phyloP scores from a whole-genome alignment of 345 rosid species.

The Citrus hindsii region DNA sequence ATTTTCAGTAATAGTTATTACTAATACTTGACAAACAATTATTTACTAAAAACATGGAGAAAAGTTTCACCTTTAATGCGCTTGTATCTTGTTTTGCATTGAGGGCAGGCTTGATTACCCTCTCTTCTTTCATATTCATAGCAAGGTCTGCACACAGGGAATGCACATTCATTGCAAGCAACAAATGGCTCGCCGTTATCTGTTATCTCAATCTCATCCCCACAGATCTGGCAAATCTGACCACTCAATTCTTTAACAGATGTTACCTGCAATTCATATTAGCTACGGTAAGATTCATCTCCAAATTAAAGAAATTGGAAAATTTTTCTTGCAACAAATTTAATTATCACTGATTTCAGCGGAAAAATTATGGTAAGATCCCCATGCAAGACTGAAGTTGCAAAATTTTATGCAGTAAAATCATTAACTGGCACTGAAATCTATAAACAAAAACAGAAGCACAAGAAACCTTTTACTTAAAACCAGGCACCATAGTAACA shows the following conservation, averaged over 20 bases:
- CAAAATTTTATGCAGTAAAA: conserved; percentile 16
- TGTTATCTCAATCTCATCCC: conserved; percentile 73
- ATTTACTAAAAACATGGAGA: not conserved
- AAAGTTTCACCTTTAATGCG: conserved; percentile 64
- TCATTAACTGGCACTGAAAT: conserved; percentile 20
- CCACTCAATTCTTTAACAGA: conserved; percentile 68
- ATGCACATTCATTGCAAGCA: conserved; percentile 97
- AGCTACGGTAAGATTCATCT: conserved; percentile 12
- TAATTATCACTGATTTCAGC: conserved; percentile 1
- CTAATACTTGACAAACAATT: not conserved
- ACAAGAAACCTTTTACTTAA: conserved; percentile 4
- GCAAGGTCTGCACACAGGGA: conserved; percentile 91
- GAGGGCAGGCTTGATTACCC: conserved; percentile 93
- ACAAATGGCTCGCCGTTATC: conserved; percentile 81
- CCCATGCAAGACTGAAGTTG: conserved; percentile 8
- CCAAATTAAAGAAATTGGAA: not conserved
- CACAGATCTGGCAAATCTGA: conserved; percentile 89
- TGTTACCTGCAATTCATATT: conserved; percentile 44
- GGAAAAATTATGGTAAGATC: not conserved
- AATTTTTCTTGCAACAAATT: not conserved
- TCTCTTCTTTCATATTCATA: conserved; percentile 92
- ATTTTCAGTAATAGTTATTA: conserved; percentile 1
- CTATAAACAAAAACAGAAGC: conserved; percentile 14
- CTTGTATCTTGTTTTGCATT: conserved; percentile 86
- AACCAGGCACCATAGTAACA: not conserved